These are phyloP conservation scores for Dryas octopetala DNA, from an alignment of 306 rosid genomes.

Conservation along the genomic window DNA sequence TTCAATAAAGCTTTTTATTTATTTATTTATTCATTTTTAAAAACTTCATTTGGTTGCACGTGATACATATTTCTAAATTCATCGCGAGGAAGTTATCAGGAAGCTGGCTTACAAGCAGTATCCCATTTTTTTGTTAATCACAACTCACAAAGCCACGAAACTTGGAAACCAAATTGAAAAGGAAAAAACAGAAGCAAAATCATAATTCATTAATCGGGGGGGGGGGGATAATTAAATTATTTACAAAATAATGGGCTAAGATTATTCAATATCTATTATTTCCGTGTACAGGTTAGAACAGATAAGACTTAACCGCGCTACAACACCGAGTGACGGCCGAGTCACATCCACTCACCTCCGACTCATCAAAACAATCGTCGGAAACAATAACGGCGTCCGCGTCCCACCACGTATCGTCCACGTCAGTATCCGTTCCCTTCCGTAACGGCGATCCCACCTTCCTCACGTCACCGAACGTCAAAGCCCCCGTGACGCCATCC, in stretches of 20 bases:
- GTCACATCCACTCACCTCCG: conserved; percentile 12
- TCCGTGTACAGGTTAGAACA: not conserved
- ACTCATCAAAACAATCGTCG: conserved; percentile 27
- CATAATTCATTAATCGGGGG: not conserved
- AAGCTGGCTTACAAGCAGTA: not conserved
- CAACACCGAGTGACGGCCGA: conserved; percentile 31
- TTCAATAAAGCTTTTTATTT: too few species aligned
- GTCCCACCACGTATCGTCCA: conserved; percentile 50
- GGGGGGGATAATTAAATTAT: not conserved
- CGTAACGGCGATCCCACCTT: conserved; percentile 44
- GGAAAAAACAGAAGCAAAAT: not conserved
- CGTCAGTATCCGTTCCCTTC: conserved; percentile 34
- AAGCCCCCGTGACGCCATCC: conserved; percentile 37
- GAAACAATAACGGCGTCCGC: conserved; percentile 44
- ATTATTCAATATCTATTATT: not conserved
- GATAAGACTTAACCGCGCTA: conserved; percentile 26
- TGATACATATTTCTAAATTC: not conserved
- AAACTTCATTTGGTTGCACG: too few species aligned
- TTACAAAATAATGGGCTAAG: conserved; percentile 4
- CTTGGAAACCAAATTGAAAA: not conserved
- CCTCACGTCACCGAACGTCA: conserved; percentile 62
- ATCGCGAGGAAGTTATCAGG: not conserved
- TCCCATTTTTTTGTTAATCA: not conserved
- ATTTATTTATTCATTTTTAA: too few species aligned
- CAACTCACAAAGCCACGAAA: not conserved